Conservation (phyloP, 495 filamentous ascomycete genomes). For the Hypomontagnella monticulosa region DNA sequence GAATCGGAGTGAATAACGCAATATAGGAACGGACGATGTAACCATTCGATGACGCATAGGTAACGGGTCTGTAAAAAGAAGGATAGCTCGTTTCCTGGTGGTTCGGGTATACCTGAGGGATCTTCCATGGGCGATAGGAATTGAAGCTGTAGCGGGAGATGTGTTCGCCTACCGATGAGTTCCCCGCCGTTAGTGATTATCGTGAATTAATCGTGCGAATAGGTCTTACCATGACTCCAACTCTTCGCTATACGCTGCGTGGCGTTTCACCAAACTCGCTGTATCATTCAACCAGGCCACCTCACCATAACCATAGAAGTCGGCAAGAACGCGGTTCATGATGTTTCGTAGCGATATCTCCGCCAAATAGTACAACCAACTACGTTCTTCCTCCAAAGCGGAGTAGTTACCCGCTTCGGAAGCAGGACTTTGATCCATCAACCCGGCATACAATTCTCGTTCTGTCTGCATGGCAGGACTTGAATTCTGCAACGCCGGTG, state of each 20-base stretch:
- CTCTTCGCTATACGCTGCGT: neutral
- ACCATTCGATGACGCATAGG: too few relatives aligned
- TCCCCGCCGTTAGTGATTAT: too few relatives aligned
- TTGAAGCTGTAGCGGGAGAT: neutral
- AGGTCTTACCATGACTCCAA: constrained; percentile 5
- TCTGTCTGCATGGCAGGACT: too few relatives aligned
- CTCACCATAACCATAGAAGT: neutral
- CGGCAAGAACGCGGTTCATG: constrained; percentile 36
- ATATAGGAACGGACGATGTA: constrained; percentile 5
- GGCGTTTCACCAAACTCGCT: neutral
- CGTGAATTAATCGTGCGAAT: too few relatives aligned
- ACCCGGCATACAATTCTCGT: too few relatives aligned
- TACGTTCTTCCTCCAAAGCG: constrained; percentile 36
- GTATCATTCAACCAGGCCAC: neutral
- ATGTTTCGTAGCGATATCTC: constrained; percentile 44
- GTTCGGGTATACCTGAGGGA: neutral
- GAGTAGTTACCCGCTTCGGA: neutral
- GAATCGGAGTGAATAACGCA: neutral
- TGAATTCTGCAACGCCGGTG: too few relatives aligned
- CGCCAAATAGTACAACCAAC: constrained; percentile 42
- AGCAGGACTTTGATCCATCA: too few relatives aligned
- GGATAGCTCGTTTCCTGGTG: neutral
- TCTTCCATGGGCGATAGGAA: too few relatives aligned
- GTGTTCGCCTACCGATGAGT: too few relatives aligned
- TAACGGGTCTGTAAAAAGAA: too few relatives aligned